Base-by-base conservation (phyloP, 2,329 filamentous ascomycete species). In the Passalora sequoiae region DNA sequence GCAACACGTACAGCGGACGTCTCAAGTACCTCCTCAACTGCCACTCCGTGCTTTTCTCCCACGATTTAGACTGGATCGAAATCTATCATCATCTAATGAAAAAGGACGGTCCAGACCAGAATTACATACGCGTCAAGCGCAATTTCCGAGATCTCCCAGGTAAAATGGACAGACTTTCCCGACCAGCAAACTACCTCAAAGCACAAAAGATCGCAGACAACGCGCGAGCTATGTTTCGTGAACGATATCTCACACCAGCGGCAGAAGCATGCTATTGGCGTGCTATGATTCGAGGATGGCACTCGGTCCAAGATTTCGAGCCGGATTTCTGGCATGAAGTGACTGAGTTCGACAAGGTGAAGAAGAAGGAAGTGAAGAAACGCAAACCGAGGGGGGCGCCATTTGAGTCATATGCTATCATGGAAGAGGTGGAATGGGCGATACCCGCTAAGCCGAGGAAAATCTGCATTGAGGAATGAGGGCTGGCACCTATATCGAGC, bases 271-370 rank as follows among this genome's bases (percentile, higher is more conserved):
- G 59, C 37, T 63, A 63, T 30, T 63, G 60, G 60, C 48, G 59
- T 20, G 41, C 46, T n/a, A 32, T 63, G 36, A 51, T 62, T 7
- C 42, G 54, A 7, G 55, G 46, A 3, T 62, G 60, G 60, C 46
- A 82, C 84, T 85, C 40, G 7, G 36, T 57, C 27, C 55, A 58
- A 38, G 49, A 41, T 3, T 60, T 59, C 33, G 42, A 53, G 31
- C 54, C 55, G 6, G 31, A 55, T 24, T 49, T 55, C 24, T 59
- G 55, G 53, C 41, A 33, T 3, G 51, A 54, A 30, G 44, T 47
- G 8, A 40, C 46, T 27, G 47, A 55, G 19, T 50, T 43, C 25
- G 49, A 49, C 9, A 46, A 50, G 37, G 47, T 49, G 10, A 36
- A 45, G 4, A 40, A 45, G 27, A 55, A 54, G 36, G 44, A 41